Conservation (phyloP, 2,329 filamentous ascomycete genomes). For the Diaporthe sp. region DNA sequence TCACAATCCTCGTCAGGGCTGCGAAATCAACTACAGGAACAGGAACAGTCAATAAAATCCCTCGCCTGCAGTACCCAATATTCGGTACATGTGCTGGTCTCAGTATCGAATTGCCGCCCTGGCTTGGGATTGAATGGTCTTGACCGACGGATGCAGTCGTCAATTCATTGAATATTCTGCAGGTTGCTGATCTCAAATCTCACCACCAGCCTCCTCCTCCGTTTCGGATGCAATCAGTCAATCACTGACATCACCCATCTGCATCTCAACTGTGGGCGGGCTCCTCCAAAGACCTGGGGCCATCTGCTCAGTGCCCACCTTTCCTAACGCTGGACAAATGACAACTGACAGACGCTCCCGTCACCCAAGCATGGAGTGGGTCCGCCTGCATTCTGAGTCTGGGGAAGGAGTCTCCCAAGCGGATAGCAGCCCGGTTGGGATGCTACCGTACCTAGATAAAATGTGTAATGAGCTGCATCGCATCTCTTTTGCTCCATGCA, state of each 20-base stretch:
- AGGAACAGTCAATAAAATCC: neutral
- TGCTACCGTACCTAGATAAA: neutral
- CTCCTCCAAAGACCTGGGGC: neutral
- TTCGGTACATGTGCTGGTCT: neutral
- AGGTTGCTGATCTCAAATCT: constrained; percentile 3
- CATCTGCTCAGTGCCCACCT: neutral
- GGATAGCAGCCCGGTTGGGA: constrained; percentile 20
- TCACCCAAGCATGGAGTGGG: constrained; percentile 10
- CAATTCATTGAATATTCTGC: neutral
- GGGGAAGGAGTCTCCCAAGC: constrained; percentile 8
- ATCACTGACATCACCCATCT: constrained; percentile 20
- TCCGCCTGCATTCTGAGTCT: constrained; percentile 11
- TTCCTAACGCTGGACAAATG: constrained; percentile 10
- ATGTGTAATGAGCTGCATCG: neutral
- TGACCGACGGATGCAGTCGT: neutral
- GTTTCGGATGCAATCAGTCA: constrained; percentile 17
- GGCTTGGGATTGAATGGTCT: neutral
- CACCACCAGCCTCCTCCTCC: neutral
- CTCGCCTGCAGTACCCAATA: no score
- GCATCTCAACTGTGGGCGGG: neutral
- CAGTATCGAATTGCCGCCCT: neutral
- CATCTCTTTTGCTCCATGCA: no score
- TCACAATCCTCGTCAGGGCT: constrained; percentile 13
- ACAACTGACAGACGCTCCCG: neutral
- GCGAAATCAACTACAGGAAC: neutral